Evolutionary conservation across 2,329 filamentous ascomycete species (phyloP), one percentile per base, ranked within the genome.

Genomic region (Neonectria sp.): DNA sequence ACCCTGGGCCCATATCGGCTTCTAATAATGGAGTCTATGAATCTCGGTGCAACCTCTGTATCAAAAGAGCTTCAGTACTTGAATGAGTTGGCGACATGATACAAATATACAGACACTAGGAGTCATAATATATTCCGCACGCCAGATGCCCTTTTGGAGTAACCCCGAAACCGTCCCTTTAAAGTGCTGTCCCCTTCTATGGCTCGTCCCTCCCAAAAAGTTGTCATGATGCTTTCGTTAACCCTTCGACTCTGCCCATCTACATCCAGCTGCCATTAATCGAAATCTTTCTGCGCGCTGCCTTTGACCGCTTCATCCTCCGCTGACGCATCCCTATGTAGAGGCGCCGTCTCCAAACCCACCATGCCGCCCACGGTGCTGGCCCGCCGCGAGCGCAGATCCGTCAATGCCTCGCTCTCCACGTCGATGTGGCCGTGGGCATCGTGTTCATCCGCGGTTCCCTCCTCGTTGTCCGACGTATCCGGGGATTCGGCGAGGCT

Each of bases 391-490:
- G 88, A 86, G 29, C 85, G 82, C 55, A 82, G 79, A 56, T 88
- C 86, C 43, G 73, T 75, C 25, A 91, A 80, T 24, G 87, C 85
- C 76, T 91, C 88, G 67, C 86, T 90, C 65, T 86, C 86, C 65
- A 87, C 85, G 37, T 86, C 86, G 53, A 86, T 82, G 3, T 76
- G 72, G 33, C 83, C 79, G 69, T 86, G 78, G n/a, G 80, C 76
- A 9, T 79, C 81, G 56, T 84, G 84, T 53, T 86, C 84, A 29
- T 85, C 85, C 1, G 46, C 77, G 31, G 76, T 72, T 2, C 73
- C 78, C 6, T 72, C 75, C 31, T 69, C 78, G 12, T 71, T 65
- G 13, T 75, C 77, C 45, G 74, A 75, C 25, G 74, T 71, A 35
- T 84, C 79, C 48, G 89, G 78, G 17, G 84, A 84, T 63, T 85